Evolutionary conservation across 306 rosid genomes (phyloP).

Genomic region (Cicer yamashitae): DNA sequence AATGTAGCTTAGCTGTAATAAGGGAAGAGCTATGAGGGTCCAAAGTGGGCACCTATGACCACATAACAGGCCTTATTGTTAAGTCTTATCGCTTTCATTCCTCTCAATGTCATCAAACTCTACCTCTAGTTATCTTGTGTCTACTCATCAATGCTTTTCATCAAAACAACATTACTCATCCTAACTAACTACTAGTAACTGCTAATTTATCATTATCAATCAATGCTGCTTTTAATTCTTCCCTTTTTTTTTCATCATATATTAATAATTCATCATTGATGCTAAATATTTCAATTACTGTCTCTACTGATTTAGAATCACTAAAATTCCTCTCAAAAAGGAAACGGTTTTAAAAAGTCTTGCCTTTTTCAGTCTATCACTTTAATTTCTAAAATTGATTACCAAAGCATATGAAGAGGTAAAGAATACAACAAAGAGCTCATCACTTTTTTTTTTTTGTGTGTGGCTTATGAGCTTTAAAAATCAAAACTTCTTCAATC

Average conservation of each 20-base stretch:
- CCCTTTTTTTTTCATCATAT: background rate
- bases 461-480: background rate
- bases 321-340: conserved; percentile 27
- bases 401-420: background rate
- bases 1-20: conserved; percentile 42
- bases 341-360: conserved; percentile 11
- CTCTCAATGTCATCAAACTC: conserved; percentile 14
- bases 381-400: background rate
- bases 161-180: conserved; percentile 35
- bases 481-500: conserved; percentile 24
- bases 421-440: background rate
- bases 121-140: conserved; percentile 38
- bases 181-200: conserved; percentile 2
- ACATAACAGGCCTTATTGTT: conserved; percentile 41
- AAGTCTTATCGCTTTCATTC: conserved; percentile 51
- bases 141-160: conserved; percentile 53
- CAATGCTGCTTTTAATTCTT: conserved; percentile 17
- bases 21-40: conserved; percentile 45
- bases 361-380: conserved; percentile 7
- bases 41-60: conserved; percentile 51
- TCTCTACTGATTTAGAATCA: conserved; percentile 14
- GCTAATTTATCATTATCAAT: conserved; percentile 36
- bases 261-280: background rate
- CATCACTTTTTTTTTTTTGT: too few species aligned
- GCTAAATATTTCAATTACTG: background rate